A percentile compares a stretch with the other conserved stretches of the same genome.
Evolutionary conservation across 495 filamentous ascomycete species (phyloP).

Genomic region (Aspergillus affinis): DNA sequence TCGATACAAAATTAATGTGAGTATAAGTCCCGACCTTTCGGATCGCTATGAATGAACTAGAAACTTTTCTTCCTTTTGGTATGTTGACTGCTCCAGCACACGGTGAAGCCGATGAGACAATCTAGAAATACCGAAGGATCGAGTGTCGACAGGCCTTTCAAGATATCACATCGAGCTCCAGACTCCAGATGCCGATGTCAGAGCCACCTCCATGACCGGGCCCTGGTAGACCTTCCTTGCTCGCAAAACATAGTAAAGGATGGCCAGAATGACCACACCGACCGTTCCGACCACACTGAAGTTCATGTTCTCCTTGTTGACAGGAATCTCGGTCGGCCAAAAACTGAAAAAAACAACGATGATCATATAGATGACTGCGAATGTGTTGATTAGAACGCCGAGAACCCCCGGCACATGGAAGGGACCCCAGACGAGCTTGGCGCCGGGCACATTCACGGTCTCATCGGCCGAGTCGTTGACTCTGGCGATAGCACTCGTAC

Average conservation of each 20-base stretch:
- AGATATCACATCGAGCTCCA: background rate
- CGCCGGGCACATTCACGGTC: constrained; percentile 28
- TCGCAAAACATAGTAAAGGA: constrained; percentile 45
- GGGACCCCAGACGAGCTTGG: constrained; percentile 41
- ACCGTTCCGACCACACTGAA: constrained; percentile 47
- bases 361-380: constrained; percentile 43
- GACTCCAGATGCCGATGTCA: background rate
- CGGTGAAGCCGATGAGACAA: too few species aligned
- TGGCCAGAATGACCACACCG: constrained; percentile 39
- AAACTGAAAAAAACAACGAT: constrained; percentile 53
- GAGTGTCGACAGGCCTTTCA: too few species aligned
- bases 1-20: too few species aligned
- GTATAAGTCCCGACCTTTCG: too few species aligned
- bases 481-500: constrained; percentile 31
- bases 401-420: constrained; percentile 33
- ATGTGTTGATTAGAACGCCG: constrained; percentile 29
- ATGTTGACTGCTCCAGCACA: too few species aligned
- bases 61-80: too few species aligned
- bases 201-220: constrained; percentile 41
- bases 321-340: constrained; percentile 39
- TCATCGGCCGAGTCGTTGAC: constrained; percentile 11
- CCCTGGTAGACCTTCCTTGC: constrained; percentile 45
- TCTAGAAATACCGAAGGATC: too few species aligned
- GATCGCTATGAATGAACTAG: too few species aligned
- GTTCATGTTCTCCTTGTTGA: constrained; percentile 42